Evolutionary conservation across 805 yeast species (phyloP).

Genomic region (Dipodascus geniculatus): DNA sequence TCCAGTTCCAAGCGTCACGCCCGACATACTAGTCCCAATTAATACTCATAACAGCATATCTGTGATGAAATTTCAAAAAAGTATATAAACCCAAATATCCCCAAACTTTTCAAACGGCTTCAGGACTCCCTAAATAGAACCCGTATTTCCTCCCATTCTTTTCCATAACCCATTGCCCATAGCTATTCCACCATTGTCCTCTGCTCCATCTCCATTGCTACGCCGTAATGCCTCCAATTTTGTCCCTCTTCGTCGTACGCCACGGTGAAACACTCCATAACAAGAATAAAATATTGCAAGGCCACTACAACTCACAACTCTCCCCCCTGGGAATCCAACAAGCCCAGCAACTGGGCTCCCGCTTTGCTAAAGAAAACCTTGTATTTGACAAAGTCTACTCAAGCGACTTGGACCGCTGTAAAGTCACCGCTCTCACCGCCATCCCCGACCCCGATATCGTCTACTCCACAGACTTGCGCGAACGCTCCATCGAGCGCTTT

Average conservation of each 20-base stretch:
- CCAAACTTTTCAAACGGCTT: too few relatives aligned
- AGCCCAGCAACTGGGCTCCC: slow-evolving; percentile 41
- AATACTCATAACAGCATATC: too few relatives aligned
- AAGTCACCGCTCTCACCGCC: slow-evolving; percentile 33
- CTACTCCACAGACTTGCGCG: slow-evolving; percentile 42
- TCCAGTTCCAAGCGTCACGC: too few relatives aligned
- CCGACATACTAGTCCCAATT: too few relatives aligned
- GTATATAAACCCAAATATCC: too few relatives aligned
- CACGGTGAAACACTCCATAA: slow-evolving; percentile 83
- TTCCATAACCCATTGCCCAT: too few relatives aligned
- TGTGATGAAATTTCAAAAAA: too few relatives aligned
- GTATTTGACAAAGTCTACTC: slow-evolving; percentile 36
- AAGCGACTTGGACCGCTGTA: slow-evolving; percentile 36
- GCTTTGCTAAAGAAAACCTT: slow-evolving; percentile 25
- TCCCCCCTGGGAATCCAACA: slow-evolving; percentile 53
- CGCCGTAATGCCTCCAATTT: too few relatives aligned
- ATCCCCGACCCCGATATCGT: slow-evolving; percentile 16
- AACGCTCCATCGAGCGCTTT: slow-evolving; percentile 65
- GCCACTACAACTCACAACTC: slow-evolving; percentile 51
- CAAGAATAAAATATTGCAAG: slow-evolving; percentile 58
- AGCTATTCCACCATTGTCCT: too few relatives aligned
- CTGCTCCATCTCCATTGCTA: too few relatives aligned
- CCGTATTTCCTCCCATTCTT: too few relatives aligned
- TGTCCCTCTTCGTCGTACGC: slow-evolving; percentile 40
- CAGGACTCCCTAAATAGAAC: too few relatives aligned